A percentile compares a stretch with the other conserved stretches of the same genome.
phyloP scores from a whole-genome alignment of 2,329 filamentous ascomycete genomes.

The Fusarium tricinctum region DNA sequence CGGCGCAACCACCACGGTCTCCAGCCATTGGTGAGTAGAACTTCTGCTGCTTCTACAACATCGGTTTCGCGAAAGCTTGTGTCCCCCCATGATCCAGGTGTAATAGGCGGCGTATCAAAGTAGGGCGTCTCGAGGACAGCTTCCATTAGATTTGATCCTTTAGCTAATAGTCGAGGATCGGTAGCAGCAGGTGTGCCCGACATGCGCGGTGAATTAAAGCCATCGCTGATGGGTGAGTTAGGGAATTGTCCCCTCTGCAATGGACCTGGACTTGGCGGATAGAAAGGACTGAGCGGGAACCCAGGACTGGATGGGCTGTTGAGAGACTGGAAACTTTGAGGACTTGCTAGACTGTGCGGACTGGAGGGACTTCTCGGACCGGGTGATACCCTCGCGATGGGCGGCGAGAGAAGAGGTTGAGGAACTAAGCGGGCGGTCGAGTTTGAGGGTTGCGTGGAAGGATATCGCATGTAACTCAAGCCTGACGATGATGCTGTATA shows the following conservation, averaged over 20 bases:
- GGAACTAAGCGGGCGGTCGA: slow-evolving; percentile 41
- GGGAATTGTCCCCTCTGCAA: slow-evolving; percentile 41
- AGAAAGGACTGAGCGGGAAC: slow-evolving; percentile 43
- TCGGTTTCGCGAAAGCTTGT: slow-evolving; percentile 26
- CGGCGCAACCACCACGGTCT: slow-evolving; percentile 47
- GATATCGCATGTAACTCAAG: slow-evolving; percentile 38
- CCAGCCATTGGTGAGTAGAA: slow-evolving; percentile 46
- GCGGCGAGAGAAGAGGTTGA: slow-evolving; percentile 46
- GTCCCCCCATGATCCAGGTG: slow-evolving; percentile 30
- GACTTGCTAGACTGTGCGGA: slow-evolving; percentile 37
- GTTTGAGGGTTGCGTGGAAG: slow-evolving; percentile 42
- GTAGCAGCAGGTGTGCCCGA: slow-evolving; percentile 20
- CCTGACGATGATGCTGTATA: slow-evolving; percentile 37
- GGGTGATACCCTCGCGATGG: slow-evolving; percentile 32
- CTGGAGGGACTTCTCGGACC: slow-evolving; percentile 34
- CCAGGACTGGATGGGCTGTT: slow-evolving; percentile 36
- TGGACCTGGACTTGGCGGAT: slow-evolving; percentile 27
- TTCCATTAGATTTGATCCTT: slow-evolving; percentile 37
- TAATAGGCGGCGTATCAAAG: slow-evolving; percentile 43
- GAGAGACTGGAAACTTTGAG: slow-evolving; percentile 29
- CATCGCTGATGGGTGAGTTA: slow-evolving; percentile 36
- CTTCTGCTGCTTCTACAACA: slow-evolving; percentile 37
- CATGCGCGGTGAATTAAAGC: slow-evolving; percentile 33
- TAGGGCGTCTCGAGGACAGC: slow-evolving; percentile 46
- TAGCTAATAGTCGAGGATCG: slow-evolving; percentile 19